Conservation (phyloP, 164 flowering plant genomes). For the Vitis rupestris region DNA sequence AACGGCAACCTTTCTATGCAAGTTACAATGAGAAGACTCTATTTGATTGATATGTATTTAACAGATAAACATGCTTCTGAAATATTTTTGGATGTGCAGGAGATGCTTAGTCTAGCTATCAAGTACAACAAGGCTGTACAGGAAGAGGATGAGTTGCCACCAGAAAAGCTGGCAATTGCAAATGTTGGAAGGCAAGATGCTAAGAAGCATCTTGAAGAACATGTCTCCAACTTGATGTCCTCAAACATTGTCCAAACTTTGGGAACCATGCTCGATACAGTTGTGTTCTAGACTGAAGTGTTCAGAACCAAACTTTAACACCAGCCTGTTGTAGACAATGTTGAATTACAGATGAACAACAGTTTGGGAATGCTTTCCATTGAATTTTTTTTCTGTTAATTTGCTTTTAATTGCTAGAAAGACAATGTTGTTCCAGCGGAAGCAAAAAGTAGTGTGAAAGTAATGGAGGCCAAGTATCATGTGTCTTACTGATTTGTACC, state of each 20-base stretch:
- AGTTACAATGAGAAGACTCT: too few species aligned
- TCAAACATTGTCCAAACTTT: conserved; percentile 86
- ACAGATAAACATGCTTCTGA: neutral
- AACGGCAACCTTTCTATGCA: too few species aligned
- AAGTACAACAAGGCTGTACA: conserved; percentile 91
- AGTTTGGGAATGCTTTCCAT: neutral
- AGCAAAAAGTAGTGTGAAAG: neutral
- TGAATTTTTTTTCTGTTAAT: neutral
- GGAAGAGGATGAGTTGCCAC: conserved; percentile 80
- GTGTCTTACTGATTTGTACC: neutral
- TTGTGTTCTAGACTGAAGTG: conserved; percentile 52
- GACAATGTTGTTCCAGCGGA: neutral
- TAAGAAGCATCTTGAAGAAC: conserved; percentile 77
- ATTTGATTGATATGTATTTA: too few species aligned
- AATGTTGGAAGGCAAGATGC: conserved; percentile 96
- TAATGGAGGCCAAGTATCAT: neutral
- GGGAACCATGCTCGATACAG: conserved; percentile 93
- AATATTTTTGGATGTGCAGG: conserved; percentile 43
- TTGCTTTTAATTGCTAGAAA: neutral
- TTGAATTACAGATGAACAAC: neutral
- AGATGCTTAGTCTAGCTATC: conserved; percentile 76
- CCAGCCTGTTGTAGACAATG: too few species aligned
- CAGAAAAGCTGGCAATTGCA: conserved; percentile 90
- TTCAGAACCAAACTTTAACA: too few species aligned
- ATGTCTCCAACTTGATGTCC: conserved; percentile 87